Percentiles rank a stretch among this genome's conserved stretches.
Conservation (phyloP, 2,329 filamentous ascomycete species). For the Fusarium oxysporum region DNA sequence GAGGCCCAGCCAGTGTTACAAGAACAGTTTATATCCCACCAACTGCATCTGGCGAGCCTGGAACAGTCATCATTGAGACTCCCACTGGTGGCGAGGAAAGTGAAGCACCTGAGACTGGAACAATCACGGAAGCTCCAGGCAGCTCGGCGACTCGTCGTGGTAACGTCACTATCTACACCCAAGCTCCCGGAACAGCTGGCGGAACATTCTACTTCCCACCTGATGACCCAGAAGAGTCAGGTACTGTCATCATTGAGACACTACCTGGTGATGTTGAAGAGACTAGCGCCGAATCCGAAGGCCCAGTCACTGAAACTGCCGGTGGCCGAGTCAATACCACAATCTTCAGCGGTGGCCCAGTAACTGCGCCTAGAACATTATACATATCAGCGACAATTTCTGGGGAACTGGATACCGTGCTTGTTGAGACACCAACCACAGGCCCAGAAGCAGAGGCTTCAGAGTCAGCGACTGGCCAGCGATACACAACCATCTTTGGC, state of each 20-base stretch:
- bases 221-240: not conserved
- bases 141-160: not conserved
- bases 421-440: conserved; percentile 12
- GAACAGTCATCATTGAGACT: conserved; percentile 10
- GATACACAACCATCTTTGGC: conserved; percentile 1
- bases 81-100: not conserved
- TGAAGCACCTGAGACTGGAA: not conserved
- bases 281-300: not conserved
- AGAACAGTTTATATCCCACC: conserved; percentile 1
- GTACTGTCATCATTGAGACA: conserved; percentile 1
- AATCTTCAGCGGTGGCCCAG: conserved; percentile 8
- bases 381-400: conserved; percentile 11
- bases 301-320: not conserved
- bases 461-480: not conserved
- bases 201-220: conserved; percentile 19
- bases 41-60: not conserved
- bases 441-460: not conserved
- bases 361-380: not conserved
- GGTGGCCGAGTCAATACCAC: not conserved
- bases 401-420: conserved; percentile 1
- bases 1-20: not conserved
- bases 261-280: not conserved
- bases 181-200: not conserved
- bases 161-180: conserved; percentile 7
- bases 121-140: not conserved